Conservation (phyloP, 768 basidiomycete genomes). For the Agaricus bisporus region DNA sequence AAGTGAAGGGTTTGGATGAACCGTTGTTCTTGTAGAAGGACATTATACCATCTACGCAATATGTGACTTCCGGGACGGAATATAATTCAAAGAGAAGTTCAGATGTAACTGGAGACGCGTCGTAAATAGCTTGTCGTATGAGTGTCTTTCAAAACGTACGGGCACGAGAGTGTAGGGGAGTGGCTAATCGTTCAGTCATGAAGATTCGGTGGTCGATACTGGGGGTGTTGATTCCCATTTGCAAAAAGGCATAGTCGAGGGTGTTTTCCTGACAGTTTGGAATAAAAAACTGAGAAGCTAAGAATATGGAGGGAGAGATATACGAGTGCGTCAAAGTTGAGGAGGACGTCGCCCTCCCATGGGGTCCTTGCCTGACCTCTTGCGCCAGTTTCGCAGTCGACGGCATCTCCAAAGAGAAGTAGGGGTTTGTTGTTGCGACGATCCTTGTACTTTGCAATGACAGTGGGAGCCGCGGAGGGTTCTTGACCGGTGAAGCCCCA, state of each 20-base stretch:
- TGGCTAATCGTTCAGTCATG: constrained; percentile 89
- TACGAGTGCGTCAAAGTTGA: constrained; percentile 92
- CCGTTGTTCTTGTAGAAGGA: constrained; percentile 82
- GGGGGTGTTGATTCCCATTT: constrained; percentile 74
- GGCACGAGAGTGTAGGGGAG: constrained; percentile 83
- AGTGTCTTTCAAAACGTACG: constrained; percentile 41
- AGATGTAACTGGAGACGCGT: constrained; percentile 63
- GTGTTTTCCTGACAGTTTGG: constrained; percentile 76
- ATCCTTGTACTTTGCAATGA: constrained; percentile 85
- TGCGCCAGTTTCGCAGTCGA: constrained; percentile 82
- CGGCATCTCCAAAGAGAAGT: constrained; percentile 83
- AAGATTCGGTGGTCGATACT: constrained; percentile 82
- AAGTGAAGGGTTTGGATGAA: constrained; percentile 29
- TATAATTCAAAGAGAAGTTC: constrained; percentile 97
- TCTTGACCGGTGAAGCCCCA: constrained; percentile 68
- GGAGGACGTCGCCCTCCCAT: constrained; percentile 91
- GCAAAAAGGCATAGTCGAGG: constrained; percentile 86
- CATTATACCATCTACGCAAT: constrained; percentile 87
- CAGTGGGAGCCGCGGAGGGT: constrained; percentile 63
- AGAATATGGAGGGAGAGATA: constrained; percentile 23
- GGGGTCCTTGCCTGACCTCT: constrained; percentile 72
- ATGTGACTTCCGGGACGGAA: constrained; percentile 76
- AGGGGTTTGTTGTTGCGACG: constrained; percentile 76
- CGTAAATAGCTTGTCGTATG: neutral
- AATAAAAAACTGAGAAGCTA: constrained; percentile 13